Base-by-base conservation (phyloP, 345 rosid species). In the Camelina hispida region DNA sequence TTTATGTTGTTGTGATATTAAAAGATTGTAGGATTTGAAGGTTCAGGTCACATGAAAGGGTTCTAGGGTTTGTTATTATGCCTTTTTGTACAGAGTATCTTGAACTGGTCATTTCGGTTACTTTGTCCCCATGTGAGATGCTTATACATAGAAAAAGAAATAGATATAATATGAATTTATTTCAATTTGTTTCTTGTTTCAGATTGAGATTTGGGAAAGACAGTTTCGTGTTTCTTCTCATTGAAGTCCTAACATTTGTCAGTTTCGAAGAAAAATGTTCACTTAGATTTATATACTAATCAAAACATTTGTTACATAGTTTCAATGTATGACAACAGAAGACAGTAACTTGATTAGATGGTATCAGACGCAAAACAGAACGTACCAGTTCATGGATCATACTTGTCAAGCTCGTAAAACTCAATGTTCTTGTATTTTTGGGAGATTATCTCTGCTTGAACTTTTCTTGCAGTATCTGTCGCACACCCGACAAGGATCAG, bases 401-500 rank as follows among this genome's bases (percentile, higher is more conserved):
- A 82, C 81, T 76, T 86, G 80, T 91, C 88, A 8, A 85, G 73
- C 69, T 94, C 95, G 66, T 94, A 91, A 68, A 88, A 91, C 81
- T 94, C 98, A 16, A 94, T 91, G 82, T 87, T 87, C 88, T 92
- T 90, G 83, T 94, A 90, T 84, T 94, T 94, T 25, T 91, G 98
- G 44, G 98, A 91, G 67, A 91, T 94, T 22, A 94, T 86, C 85
- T 94, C 97, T 5, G 97, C 98, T 79, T 91, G 89, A 63, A 94
- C 97, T 84, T 94, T 94, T 83, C 98, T 86, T 54, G 98, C 98
- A 11, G 97, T 91, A 69, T 93, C 97, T 0, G 97, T 91, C 0
- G 99, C 99, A 80, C 99, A 92, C n/a, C 99, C 99, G 4, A 95
- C 99, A 51, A 95, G 97, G 79, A 95, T 95, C 53, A 95, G 97